Evolutionary conservation across 2,329 filamentous ascomycete genomes (phyloP).

Genomic region (Diaporthe ilicicola): DNA sequence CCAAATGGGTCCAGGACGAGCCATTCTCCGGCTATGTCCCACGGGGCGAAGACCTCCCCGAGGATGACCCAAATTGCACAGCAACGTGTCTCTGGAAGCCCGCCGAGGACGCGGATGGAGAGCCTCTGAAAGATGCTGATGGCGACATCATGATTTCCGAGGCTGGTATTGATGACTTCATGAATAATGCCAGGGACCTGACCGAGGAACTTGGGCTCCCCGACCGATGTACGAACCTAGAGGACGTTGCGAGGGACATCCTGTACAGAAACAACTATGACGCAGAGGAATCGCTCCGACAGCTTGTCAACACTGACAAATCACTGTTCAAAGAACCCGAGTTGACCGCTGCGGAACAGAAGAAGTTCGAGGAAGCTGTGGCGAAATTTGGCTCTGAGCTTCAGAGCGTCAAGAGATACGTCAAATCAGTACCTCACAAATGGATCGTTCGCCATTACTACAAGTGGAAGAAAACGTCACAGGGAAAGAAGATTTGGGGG

Average conservation of each 20-base stretch:
- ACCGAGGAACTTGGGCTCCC: slow-evolving; percentile 75
- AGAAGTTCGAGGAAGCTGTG: slow-evolving; percentile 92
- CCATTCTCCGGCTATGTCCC: slow-evolving; percentile 80
- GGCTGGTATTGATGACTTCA: slow-evolving; percentile 73
- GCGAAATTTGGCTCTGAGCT: slow-evolving; percentile 92
- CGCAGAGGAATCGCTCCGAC: slow-evolving; percentile 72
- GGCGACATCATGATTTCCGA: slow-evolving; percentile 47
- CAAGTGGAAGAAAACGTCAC: slow-evolving; percentile 94
- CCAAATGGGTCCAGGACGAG: slow-evolving; percentile 94
- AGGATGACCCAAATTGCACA: slow-evolving; percentile 78
- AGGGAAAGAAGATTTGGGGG: slow-evolving; percentile 89
- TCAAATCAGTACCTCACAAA: slow-evolving; percentile 81
- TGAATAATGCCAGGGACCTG: slow-evolving; percentile 72
- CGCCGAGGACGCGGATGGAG: slow-evolving; percentile 51
- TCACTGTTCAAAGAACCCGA: slow-evolving; percentile 85
- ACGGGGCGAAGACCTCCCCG: slow-evolving; percentile 79
- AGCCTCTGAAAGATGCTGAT: slow-evolving; percentile 26
- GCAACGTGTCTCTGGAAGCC: slow-evolving; percentile 81
- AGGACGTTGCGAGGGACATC: slow-evolving; percentile 82
- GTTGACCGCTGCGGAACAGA: slow-evolving; percentile 78
- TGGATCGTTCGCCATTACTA: slow-evolving; percentile 95
- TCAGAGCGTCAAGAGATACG: slow-evolving; percentile 81
- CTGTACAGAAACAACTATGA: slow-evolving; percentile 79
- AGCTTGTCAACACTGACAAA: slow-evolving; percentile 73
- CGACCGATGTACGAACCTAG: slow-evolving; percentile 82